Base-by-base conservation (phyloP, 2,329 filamentous ascomycete genomes). In the Beauveria sp. region DNA sequence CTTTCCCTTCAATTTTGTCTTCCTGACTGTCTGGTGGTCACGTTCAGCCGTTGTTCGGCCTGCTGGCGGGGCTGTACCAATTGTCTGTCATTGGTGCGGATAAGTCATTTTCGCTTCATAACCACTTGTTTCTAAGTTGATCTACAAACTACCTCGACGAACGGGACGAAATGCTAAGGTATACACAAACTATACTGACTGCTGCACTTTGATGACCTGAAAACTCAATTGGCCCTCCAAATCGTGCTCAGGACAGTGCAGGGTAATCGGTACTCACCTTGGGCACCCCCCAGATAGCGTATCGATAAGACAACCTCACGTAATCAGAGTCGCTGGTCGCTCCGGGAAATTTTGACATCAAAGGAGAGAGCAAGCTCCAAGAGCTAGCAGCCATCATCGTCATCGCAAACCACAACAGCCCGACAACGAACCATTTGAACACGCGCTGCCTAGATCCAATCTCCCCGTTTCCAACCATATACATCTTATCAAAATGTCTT, bases 401-500 rank as follows among this genome's bases (percentile, higher is more conserved):
- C 58, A 55, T 55, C 52, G 45, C 46, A 50, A 51, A 61, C 14
- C 14, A 28, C 47, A 42, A 52, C 7, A 20, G 7, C 26, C 14
- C 20, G 40, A 45, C 53, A 51, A 34, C 51, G n/a, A 47, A 61
- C 24, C n/a, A 40, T 42, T 26, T 3, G 47, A 26, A 16, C 34
- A n/a, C 26, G 7, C 16, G 22, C 22, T 22, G 9, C 18, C 16
- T 12, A 30, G 47, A 53, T 16, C n/a, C 59, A 42, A 38, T 22
- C 38, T 50, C 5, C 5, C 16, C 14, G 16, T 38, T 14, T 20
- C 4, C 16, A 16, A 20, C 14, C 51, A 20, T 34, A 56, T 42
- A 34, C 28, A 42, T 20, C 22, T 5, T 10, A 43, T 58, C 46
- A 75, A 67, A 22, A 78, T 79, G 77, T 78, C 73, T 69, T 77